These are phyloP conservation scores for Daldinia bambusicola DNA, from an alignment of 495 filamentous ascomycete genomes.

Conservation along the genomic window DNA sequence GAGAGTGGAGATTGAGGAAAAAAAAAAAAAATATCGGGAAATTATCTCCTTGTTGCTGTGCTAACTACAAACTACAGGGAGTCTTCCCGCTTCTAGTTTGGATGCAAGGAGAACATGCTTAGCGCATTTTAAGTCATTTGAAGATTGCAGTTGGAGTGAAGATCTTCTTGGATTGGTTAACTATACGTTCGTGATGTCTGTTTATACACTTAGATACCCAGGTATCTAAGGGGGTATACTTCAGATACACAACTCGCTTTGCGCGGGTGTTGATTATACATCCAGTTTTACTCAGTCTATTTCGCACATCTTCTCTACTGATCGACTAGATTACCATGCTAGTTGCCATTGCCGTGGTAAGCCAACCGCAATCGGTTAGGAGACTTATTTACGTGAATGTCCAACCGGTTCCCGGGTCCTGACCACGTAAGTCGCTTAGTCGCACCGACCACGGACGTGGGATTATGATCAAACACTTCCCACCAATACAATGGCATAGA, in stretches of 20 bases:
- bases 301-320: neutral
- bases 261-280: conserved; percentile 6
- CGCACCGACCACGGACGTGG: conserved; percentile 17
- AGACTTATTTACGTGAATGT: conserved; percentile 5
- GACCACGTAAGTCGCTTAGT: neutral
- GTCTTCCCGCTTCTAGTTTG: conserved; percentile 12
- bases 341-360: conserved; percentile 14
- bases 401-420: conserved; percentile 17
- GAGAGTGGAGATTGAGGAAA: conserved; percentile 1
- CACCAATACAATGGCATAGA: conserved; percentile 17
- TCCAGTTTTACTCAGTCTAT: conserved; percentile 3
- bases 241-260: conserved; percentile 5
- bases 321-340: conserved; percentile 9
- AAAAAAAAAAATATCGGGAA: conserved; percentile 16
- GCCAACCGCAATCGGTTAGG: conserved; percentile 2
- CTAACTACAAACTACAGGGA: conserved; percentile 6
- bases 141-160: neutral
- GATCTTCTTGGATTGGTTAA: neutral
- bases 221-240: neutral
- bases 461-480: conserved; percentile 30
- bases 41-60: conserved; percentile 15
- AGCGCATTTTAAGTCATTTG: neutral
- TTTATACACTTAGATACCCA: neutral
- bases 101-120: neutral
- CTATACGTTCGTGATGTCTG: neutral